Base-by-base conservation (phyloP, 192 early-diverging fungal genomes). In the Entomortierella lignicola region DNA sequence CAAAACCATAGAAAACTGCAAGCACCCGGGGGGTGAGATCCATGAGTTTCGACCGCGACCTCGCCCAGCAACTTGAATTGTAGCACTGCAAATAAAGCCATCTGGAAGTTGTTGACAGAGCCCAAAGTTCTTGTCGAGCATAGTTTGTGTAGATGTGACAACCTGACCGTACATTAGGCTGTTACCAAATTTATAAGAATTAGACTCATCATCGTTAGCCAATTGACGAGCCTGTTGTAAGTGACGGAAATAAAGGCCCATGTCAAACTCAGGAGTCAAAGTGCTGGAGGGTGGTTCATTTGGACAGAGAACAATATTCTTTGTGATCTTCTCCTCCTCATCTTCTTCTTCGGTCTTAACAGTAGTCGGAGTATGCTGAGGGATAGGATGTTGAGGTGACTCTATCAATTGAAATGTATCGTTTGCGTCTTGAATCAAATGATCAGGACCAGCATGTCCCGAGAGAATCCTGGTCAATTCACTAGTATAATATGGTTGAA, bases 21-120 rank as follows among this genome's bases (percentile, higher is more conserved):
- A 77, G 63, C 95, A 95, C 13, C 97, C 98, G 15, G 85, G 80
- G n/a, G 94, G 96, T 39, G 97, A 98, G 15, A 99, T 91, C 98
- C 98, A 99, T 0, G 93, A 88, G 74, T 99, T 99, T 39, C 89
- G 83, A 12, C 98, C 98, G 31, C 98, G 93, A 18, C 94, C 97
- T 50, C 95, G 91, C 34, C 95, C 97, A 15, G 91, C 82, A 18
- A 92, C 81, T 82, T 99, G 98, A 41, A 92, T 82, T 0, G 94
- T 88, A 0, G 92, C 95, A 44, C 93, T 85, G 59, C 88, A 93
- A 11, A 94, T 92, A 8, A 96, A 84, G 7, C 98, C 98, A 27
- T 84, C 81, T 20, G 95, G 96, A 29, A 97, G 61, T n/a, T 70
- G 62, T 51, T 87, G 72, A 18, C 89, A 80, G 60, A 98, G 85